Conservation (phyloP, 192 early-diverging fungal genomes). For the Coemansia sp. region DNA sequence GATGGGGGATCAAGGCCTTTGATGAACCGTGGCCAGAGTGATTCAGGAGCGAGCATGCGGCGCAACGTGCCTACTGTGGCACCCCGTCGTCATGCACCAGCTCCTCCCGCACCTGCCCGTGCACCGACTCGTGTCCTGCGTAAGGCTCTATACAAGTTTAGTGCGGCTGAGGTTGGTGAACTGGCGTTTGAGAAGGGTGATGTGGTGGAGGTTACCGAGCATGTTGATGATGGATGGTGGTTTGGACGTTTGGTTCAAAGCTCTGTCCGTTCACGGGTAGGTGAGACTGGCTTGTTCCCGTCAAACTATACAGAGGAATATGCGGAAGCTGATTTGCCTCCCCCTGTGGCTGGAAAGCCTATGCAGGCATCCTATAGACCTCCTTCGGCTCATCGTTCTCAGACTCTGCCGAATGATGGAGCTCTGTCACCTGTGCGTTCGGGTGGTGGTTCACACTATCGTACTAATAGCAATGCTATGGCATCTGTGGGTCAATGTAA, state of each 20-base stretch:
- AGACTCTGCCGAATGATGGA: conserved; percentile 28
- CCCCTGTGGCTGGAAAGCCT: conserved; percentile 17
- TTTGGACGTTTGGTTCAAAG: conserved; percentile 74
- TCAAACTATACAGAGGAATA: conserved; percentile 82
- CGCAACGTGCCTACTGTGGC: conserved; percentile 32
- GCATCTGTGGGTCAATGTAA: too few relatives aligned
- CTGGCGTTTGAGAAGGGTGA: conserved; percentile 80
- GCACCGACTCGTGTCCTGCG: conserved; percentile 50
- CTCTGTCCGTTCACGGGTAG: conserved; percentile 24
- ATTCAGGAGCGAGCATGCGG: conserved; percentile 17
- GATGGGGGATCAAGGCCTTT: conserved; percentile 28
- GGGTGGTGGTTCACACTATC: conserved; percentile 1
- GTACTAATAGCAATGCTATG: conserved; percentile 28
- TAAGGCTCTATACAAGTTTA: conserved; percentile 74
- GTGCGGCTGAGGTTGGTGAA: conserved; percentile 75
- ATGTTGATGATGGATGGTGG: conserved; percentile 96
- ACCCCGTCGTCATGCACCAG: conserved; percentile 50
- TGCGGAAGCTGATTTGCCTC: conserved; percentile 27
- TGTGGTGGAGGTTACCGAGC: conserved; percentile 77
- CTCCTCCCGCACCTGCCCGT: conserved; percentile 46
- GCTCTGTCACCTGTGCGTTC: conserved; percentile 14
- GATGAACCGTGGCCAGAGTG: conserved; percentile 43
- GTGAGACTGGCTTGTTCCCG: conserved; percentile 82
- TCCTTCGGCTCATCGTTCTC: conserved; percentile 25
- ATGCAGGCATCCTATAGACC: too few relatives aligned